Evolutionary conservation across 352 stramenopile genomes (phyloP), one percentile per base, ranked within the genome.

Genomic region (Phytophthora pini): DNA sequence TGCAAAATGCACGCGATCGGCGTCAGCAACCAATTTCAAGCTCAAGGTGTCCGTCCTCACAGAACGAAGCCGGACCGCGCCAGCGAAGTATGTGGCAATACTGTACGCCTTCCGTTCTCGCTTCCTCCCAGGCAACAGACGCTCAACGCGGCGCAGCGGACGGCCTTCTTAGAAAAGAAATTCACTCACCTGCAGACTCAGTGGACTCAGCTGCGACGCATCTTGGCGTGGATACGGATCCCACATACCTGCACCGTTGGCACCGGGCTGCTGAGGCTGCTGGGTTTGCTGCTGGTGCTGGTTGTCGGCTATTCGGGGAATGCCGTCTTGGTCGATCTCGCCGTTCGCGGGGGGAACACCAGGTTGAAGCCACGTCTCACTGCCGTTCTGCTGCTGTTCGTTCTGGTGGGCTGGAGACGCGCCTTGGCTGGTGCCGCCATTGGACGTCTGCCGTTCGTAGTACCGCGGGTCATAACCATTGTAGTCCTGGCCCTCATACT

Each of bases 101-200:
- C 29, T 32, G 40, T 26, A 45, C 52, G 54, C 34, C 38, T 27
- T 36, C 39, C 43, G n/a, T 49, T 55, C 47, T 63, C 24, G 29
- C 51, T 56, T 57, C 66, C 46, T 47, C 49, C 43, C 53, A 43
- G 34, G 36, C 54, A 61, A 43, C 39, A 61, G 40, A 62, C 45
- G 53, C 38, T 63, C 38, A 50, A 64, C 53, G 39, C 44, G 12
- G 60, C 40, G 12, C 50, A 13, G 65, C 40, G 17, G 31, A 8
- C 36, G 36, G 34, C 24, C 44, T 59, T 64, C 50, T 72, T 76
- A 79, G 57, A 78, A 81, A 56, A 81, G 59, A 70, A 81, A 81
- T 63, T 78, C 70, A 77, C 73, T 81, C 70, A 81, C 73, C 73
- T 81, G 73, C 60, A 81, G 70, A 66, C 73, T 79, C 60, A 81